phyloP scores from a whole-genome alignment of 148 eudicot genomes.

The Chenopodium suecicum region DNA sequence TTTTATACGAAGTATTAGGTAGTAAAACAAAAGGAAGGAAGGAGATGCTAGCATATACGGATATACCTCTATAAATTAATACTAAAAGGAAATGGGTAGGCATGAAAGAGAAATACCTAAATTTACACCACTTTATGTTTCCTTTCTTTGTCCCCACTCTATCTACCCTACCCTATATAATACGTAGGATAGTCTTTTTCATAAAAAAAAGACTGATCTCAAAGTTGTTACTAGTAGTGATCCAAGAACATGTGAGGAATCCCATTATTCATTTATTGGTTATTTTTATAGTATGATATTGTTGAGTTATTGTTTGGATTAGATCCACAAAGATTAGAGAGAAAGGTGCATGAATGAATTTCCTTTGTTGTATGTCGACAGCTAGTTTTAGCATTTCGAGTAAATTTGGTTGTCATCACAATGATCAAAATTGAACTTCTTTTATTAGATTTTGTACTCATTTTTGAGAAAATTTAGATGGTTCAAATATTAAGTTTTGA shows the following conservation, averaged over 20 bases:
- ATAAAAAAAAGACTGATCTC: not conserved
- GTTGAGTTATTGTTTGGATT: not conserved
- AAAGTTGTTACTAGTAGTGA: constrained; percentile 9
- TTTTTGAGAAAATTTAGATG: no score
- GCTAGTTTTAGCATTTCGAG: not conserved
- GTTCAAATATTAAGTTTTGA: no score
- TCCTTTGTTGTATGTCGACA: not conserved
- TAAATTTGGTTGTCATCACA: not conserved
- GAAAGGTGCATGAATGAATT: constrained; percentile 9
- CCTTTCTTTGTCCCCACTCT: constrained; percentile 16
- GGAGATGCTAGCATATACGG: not conserved
- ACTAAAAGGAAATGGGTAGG: not conserved
- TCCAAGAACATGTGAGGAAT: constrained; percentile 21
- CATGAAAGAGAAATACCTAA: not conserved
- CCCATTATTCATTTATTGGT: constrained; percentile 3
- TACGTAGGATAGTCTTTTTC: constrained; percentile 1
- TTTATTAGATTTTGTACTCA: not conserved
- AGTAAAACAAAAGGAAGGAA: not conserved
- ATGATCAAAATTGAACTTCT: not conserved
- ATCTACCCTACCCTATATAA: not conserved
- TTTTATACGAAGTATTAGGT: no score
- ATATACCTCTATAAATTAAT: not conserved
- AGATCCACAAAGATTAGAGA: not conserved
- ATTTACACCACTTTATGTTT: not conserved
- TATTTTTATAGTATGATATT: not conserved